Evolutionary conservation across 371 early-diverging fungal species (phyloP).

Genomic region (Mucor saturninus): DNA sequence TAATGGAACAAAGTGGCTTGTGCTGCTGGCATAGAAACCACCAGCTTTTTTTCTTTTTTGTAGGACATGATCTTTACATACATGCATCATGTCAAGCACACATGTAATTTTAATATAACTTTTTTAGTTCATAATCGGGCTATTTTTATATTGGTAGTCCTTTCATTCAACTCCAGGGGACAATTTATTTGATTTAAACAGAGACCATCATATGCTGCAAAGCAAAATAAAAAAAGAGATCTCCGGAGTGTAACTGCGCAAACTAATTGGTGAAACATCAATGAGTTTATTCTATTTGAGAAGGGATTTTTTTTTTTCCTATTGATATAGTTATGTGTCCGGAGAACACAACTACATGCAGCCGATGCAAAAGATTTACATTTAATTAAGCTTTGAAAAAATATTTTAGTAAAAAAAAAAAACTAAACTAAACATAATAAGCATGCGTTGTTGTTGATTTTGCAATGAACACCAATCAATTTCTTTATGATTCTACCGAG

Average conservation of each 20-base stretch:
- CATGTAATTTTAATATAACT: slow-evolving; percentile 1
- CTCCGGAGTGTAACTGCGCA: too few relatives aligned
- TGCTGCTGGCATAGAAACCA: too few relatives aligned
- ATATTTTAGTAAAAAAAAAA: too few relatives aligned
- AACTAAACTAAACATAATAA: too few relatives aligned
- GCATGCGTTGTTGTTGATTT: too few relatives aligned
- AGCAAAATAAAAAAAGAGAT: too few relatives aligned
- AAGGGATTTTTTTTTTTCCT: neutral
- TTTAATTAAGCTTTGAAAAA: neutral
- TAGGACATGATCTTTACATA: neutral
- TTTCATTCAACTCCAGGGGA: too few relatives aligned
- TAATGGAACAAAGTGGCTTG: too few relatives aligned
- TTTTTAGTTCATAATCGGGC: neutral
- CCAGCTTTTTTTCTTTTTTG: too few relatives aligned
- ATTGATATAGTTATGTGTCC: neutral
- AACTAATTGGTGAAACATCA: too few relatives aligned
- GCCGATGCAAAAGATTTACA: neutral
- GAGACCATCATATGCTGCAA: neutral
- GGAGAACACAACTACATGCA: neutral
- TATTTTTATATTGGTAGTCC: neutral
- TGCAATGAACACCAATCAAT: neutral
- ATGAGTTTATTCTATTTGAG: neutral
- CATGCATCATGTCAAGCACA: neutral
- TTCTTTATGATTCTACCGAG: slow-evolving; percentile 5
- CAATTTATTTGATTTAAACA: neutral